A percentile compares a stretch with the other conserved stretches of the same genome.
Conservation (phyloP, 106 monocot genomes). For the Hemerocallis citrina region DNA sequence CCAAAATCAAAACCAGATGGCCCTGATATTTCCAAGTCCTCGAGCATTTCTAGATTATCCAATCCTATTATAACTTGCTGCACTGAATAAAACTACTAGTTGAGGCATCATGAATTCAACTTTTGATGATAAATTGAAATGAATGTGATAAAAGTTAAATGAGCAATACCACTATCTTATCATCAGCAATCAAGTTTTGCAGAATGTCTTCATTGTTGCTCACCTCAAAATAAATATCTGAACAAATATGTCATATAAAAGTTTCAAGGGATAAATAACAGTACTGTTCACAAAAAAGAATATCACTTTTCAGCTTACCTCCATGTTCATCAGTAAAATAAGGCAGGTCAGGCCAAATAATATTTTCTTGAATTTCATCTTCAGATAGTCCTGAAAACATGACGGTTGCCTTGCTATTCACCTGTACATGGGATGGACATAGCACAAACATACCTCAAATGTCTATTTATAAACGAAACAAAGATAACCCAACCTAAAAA, state of each 20-base stretch:
- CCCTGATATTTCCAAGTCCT: slow-evolving; percentile 44
- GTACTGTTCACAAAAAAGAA: slow-evolving; percentile 6
- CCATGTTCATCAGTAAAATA: slow-evolving; percentile 89
- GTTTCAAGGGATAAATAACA: slow-evolving; percentile 20
- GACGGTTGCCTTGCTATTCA: slow-evolving; percentile 66
- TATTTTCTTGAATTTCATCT: slow-evolving; percentile 44
- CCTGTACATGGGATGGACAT: slow-evolving; percentile 24
- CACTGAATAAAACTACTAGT: slow-evolving; percentile 13
- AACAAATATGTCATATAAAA: slow-evolving; percentile 30
- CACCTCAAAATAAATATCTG: slow-evolving; percentile 88
- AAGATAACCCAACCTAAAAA: background rate
- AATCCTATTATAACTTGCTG: slow-evolving; percentile 85
- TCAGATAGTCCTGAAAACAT: slow-evolving; percentile 57
- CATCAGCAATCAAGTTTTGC: slow-evolving; percentile 45
- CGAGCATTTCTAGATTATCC: slow-evolving; percentile 57
- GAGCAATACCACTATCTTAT: slow-evolving; percentile 62
- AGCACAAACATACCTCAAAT: background rate
- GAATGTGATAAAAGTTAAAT: background rate
- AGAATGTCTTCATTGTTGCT: slow-evolving; percentile 47
- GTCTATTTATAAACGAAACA: background rate
- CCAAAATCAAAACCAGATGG: slow-evolving; percentile 47
- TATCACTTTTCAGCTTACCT: slow-evolving; percentile 29
- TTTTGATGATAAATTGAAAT: background rate
- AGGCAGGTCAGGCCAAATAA: slow-evolving; percentile 55
- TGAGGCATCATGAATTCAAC: background rate